phyloP scores from a whole-genome alignment of 306 rosid genomes.

The Sicyos edulis region DNA sequence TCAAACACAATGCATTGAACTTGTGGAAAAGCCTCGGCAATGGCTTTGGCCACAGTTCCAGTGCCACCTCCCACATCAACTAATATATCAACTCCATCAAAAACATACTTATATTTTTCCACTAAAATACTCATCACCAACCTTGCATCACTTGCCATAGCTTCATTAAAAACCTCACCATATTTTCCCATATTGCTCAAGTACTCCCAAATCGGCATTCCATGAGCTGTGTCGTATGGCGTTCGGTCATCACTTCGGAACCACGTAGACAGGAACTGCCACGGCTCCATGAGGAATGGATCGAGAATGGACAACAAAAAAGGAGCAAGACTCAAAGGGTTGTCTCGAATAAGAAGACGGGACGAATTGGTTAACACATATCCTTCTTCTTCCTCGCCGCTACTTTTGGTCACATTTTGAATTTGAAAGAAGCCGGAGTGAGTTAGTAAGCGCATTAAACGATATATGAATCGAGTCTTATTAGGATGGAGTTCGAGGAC shows the following conservation, averaged over 20 bases:
- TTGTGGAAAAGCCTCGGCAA: slow-evolving; percentile 34
- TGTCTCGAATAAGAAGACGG: slow-evolving; percentile 30
- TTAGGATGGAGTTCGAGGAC: slow-evolving; percentile 33
- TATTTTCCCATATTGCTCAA: slow-evolving; percentile 17
- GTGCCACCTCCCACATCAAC: slow-evolving; percentile 59
- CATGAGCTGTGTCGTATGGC: slow-evolving; percentile 35
- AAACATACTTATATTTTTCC: slow-evolving; percentile 34
- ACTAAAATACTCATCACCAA: slow-evolving; percentile 32
- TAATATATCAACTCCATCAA: slow-evolving; percentile 33
- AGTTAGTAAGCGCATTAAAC: slow-evolving; percentile 41
- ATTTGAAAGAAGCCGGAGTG: slow-evolving; percentile 41
- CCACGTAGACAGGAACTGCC: slow-evolving; percentile 32
- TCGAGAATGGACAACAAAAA: slow-evolving; percentile 22
- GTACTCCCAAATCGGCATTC: slow-evolving; percentile 36
- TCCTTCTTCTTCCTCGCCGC: slow-evolving; percentile 21
- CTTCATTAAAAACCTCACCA: slow-evolving; percentile 32
- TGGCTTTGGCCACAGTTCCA: slow-evolving; percentile 41
- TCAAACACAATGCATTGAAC: slow-evolving; percentile 42
- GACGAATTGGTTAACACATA: slow-evolving; percentile 45
- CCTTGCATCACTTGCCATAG: slow-evolving; percentile 44
- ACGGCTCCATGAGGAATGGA: slow-evolving; percentile 30
- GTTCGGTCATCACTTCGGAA: slow-evolving; percentile 32
- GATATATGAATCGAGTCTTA: slow-evolving; percentile 26
- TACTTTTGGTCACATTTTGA: background rate
- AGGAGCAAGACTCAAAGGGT: slow-evolving; percentile 27